phyloP scores from a whole-genome alignment of 2,329 filamentous ascomycete species.

The Talaromyces sp. region DNA sequence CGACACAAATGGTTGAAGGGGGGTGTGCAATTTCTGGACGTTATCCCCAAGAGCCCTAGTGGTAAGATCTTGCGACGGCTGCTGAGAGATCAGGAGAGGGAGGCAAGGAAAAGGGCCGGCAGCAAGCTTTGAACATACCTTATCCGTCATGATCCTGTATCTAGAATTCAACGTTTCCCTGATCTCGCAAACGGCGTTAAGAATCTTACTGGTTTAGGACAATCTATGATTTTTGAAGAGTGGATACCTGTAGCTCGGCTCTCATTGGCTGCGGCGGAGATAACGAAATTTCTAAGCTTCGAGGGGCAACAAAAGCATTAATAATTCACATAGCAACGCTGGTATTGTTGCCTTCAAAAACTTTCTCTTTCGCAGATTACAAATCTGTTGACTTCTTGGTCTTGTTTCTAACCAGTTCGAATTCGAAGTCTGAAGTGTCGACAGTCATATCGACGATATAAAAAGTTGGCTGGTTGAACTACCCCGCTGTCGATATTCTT shows the following conservation, averaged over 20 bases:
- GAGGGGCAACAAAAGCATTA: slow-evolving; percentile 19
- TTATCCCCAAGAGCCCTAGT: slow-evolving; percentile 61
- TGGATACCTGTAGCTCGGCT: slow-evolving; percentile 5
- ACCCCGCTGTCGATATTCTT: not conserved
- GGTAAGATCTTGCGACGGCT: slow-evolving; percentile 64
- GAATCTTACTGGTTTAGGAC: slow-evolving; percentile 5
- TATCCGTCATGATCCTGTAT: not conserved
- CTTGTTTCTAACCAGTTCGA: not conserved
- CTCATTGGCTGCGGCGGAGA: slow-evolving; percentile 10
- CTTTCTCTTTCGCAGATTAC: slow-evolving; percentile 3
- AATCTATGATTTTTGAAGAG: not conserved
- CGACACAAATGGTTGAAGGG: slow-evolving; percentile 63
- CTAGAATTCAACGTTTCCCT: not conserved
- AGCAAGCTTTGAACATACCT: slow-evolving; percentile 61
- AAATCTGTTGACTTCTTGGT: not conserved
- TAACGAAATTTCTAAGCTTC: slow-evolving; percentile 20
- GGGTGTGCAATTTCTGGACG: slow-evolving; percentile 58
- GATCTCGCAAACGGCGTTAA: not conserved
- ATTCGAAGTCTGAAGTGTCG: not conserved
- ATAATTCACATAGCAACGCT: slow-evolving; percentile 13
- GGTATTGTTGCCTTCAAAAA: not conserved
- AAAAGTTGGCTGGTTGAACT: not conserved
- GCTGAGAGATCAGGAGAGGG: slow-evolving; percentile 72
- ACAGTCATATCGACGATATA: not conserved
- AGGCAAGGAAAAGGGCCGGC: slow-evolving; percentile 61